Evolutionary conservation across 2,329 filamentous ascomycete species (phyloP), one percentile per base, ranked within the genome.

Genomic region (Colletotrichum nymphaeae): DNA sequence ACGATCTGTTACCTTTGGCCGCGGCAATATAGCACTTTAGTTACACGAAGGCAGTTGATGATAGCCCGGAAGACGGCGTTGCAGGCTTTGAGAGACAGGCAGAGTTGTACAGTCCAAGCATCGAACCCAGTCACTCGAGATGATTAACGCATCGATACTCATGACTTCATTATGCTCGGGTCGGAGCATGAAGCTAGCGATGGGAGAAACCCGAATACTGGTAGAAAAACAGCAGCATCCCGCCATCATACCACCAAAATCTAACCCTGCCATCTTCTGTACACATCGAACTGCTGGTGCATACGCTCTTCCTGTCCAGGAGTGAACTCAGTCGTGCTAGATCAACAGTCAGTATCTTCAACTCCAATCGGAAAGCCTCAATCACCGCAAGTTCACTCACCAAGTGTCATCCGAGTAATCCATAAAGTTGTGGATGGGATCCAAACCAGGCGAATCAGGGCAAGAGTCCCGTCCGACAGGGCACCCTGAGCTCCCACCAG

Each of bases 41-140:
- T 89, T 37, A 76, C 89, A 49, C 89, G 86, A 76, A 86, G 88
- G 0, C 86, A 86, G 49, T 85, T 85, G 5, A 80, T 80, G 1
- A 85, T 89, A 85, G 88, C 89, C 63, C 83, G 86, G 76, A 87
- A 86, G 76, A 85, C 84, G n/a, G 87, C 83, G 2, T 75, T 89
- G 76, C 87, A 86, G 19, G 86, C 82, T 3, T 75, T 89, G 78
- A 84, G 78, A 76, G 77, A 78, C 79, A 56, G 66, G 72, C 74
- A 52, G 19, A n/a, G 37, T 9, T 37, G 14, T 37, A 37, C 12
- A 37, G 12, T 37, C 35, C 14, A 16, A 16, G 14, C 12, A 37
- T 16, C 14, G 14, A 37, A 37, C 35, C 4, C 1, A 4, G 35
- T 37, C 35, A 16, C 35, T 16, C 5, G 12, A 30, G 30, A 3